Base-by-base conservation (phyloP, 2,329 filamentous ascomycete genomes). In the Grosmannia huntii region DNA sequence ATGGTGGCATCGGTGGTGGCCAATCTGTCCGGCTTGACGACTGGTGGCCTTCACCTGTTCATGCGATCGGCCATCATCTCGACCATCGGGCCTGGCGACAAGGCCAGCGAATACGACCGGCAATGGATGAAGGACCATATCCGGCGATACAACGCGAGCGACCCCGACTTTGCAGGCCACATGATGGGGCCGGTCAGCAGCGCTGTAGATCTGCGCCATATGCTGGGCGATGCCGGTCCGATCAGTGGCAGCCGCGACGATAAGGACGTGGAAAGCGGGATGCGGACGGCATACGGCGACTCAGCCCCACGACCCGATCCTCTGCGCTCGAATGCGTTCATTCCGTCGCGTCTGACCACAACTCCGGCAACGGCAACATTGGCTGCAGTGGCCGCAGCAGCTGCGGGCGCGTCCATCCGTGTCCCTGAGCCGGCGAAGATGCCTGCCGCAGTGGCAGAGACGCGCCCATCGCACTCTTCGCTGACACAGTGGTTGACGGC, bases 1-100 rank as follows among this genome's bases (percentile, higher is more conserved):
- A 82, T 85, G 74, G 78, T 86, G 48, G 82, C 83, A 28, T 80
- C 83, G 19, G 81, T 88, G 7, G 81, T 84, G 3, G 74, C 83
- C 19, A 87, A 87, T 65, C 73, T 86, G 2, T 83, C 84, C 0
- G 85, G 85, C 2, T 70, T 88, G 19, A 75, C 84, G 67, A 84
- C 81, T 19, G 82, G 84, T 4, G 78, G 83, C 19, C 74, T 87
- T 27, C 84, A 87, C 64, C 72, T 88, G 10, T 85, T 87, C 64
- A 74, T 89, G 55, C 79, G 85, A 62, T 82, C 83, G 3, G 85
- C 82, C 62, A 80, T 77, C 16, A 74, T 78, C 14, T 76, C 78
- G 14, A 79, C 79, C 28, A 81, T 83, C 55, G 76, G 69, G 58
- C 71, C 73, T 64, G 72, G 73, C 54, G 72, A 75, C 69, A 75